These are phyloP conservation scores for Mycothermus thermophilus DNA, from an alignment of 495 filamentous ascomycete species.

Conservation along the genomic window DNA sequence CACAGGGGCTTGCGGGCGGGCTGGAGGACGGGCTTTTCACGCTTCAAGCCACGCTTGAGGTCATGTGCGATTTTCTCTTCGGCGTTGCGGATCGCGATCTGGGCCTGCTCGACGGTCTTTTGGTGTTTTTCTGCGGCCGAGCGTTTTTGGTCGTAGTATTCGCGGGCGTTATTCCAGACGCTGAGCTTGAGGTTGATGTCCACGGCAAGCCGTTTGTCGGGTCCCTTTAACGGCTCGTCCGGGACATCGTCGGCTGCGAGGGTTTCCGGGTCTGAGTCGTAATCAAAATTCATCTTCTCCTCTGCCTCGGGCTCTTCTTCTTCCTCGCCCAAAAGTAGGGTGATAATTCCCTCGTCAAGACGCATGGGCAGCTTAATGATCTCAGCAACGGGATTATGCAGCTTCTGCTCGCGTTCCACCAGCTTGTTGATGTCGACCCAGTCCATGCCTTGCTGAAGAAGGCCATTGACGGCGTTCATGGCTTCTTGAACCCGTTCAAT, in stretches of 20 bases:
- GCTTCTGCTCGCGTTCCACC: constrained; percentile 70
- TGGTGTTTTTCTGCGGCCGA: constrained; percentile 71
- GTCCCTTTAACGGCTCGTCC: constrained; percentile 24
- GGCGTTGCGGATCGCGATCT: constrained; percentile 73
- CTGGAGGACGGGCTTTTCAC: constrained; percentile 79
- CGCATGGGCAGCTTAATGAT: constrained; percentile 82
- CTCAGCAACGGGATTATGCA: constrained; percentile 71
- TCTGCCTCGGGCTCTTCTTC: constrained; percentile 34
- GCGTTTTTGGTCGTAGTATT: constrained; percentile 84
- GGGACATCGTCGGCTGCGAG: constrained; percentile 46
- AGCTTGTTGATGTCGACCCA: constrained; percentile 83
- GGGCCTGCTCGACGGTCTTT: constrained; percentile 69
- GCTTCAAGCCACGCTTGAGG: constrained; percentile 72
- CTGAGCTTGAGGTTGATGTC: constrained; percentile 75
- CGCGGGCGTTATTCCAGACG: constrained; percentile 75
- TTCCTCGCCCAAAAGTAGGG: constrained; percentile 60
- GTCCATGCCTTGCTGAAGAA: constrained; percentile 89
- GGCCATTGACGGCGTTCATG: constrained; percentile 75
- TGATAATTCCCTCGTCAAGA: constrained; percentile 76
- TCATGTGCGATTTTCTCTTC: constrained; percentile 78
- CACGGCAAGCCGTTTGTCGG: constrained; percentile 45
- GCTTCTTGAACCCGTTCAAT: constrained; percentile 79
- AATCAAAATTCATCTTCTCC: constrained; percentile 41
- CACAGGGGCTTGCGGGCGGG: constrained; percentile 71
- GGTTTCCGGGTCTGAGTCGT: constrained; percentile 55